Conservation (phyloP, 2,329 filamentous ascomycete species). For the Aureobasidium sp. region DNA sequence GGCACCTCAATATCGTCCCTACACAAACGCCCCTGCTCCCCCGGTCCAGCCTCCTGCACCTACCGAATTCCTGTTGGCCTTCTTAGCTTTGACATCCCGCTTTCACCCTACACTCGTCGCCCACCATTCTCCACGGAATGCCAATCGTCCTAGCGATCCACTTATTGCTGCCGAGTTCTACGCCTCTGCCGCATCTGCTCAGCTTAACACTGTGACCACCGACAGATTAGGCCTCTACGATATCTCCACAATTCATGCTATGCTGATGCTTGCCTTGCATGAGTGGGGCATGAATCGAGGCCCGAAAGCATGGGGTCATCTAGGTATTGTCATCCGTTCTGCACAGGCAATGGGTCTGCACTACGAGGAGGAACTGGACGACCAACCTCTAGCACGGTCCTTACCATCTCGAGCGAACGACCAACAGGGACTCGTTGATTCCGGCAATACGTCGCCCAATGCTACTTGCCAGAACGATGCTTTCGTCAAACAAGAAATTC, state of each 20-base stretch:
- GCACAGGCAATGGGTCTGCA: slow-evolving; percentile 56
- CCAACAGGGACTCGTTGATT: not conserved
- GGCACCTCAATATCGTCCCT: slow-evolving; percentile 13
- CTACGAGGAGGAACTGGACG: slow-evolving; percentile 45
- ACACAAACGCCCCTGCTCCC: slow-evolving; percentile 20
- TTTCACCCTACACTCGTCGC: slow-evolving; percentile 57
- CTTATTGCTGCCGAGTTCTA: slow-evolving; percentile 58
- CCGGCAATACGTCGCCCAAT: not conserved
- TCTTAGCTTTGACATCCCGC: slow-evolving; percentile 62
- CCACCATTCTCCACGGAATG: slow-evolving; percentile 46
- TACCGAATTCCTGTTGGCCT: slow-evolving; percentile 54
- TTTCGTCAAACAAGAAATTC: slow-evolving; percentile 56
- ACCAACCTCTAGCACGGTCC: slow-evolving; percentile 31
- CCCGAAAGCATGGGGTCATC: slow-evolving; percentile 57
- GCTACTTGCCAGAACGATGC: slow-evolving; percentile 29
- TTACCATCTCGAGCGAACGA: slow-evolving; percentile 27
- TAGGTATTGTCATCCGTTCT: slow-evolving; percentile 54
- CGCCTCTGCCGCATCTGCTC: slow-evolving; percentile 50
- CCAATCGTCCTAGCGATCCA: slow-evolving; percentile 43
- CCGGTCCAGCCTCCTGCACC: slow-evolving; percentile 46
- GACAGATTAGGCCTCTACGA: slow-evolving; percentile 45
- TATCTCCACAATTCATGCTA: slow-evolving; percentile 58
- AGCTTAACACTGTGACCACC: slow-evolving; percentile 45
- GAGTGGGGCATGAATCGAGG: slow-evolving; percentile 63
- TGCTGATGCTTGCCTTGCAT: slow-evolving; percentile 64